phyloP scores from a whole-genome alignment of 495 filamentous ascomycete genomes.

The Penicillium parvum region DNA sequence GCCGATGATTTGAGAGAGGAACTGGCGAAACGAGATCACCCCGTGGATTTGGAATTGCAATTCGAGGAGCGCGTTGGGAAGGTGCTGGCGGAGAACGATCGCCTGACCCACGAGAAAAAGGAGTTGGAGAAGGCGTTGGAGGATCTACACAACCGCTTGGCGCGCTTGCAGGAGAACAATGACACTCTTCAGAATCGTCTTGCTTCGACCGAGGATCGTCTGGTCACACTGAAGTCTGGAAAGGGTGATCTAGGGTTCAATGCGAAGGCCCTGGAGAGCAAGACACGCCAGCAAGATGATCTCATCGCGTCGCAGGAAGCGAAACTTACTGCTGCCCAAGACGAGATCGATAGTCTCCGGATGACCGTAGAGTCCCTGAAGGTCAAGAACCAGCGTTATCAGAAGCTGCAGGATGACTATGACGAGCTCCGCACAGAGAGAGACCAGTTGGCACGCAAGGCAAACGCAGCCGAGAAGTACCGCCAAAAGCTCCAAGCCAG shows the following conservation, averaged over 20 bases:
- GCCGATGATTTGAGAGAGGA: conserved; percentile 38
- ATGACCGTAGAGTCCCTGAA: conserved; percentile 40
- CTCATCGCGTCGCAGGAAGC: conserved; percentile 55
- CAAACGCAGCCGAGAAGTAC: conserved; percentile 70
- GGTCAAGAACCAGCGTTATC: conserved; percentile 44
- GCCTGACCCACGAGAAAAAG: conserved; percentile 49
- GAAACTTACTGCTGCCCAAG: conserved; percentile 45
- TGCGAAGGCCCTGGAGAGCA: conserved; percentile 43
- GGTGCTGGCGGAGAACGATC: conserved; percentile 46
- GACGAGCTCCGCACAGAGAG: conserved; percentile 68
- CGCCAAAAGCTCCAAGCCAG: conserved; percentile 71
- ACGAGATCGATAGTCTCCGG: conserved; percentile 39
- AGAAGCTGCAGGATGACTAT: conserved; percentile 61
- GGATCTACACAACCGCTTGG: conserved; percentile 53
- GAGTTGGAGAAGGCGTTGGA: conserved; percentile 48
- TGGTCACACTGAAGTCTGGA: conserved; percentile 41
- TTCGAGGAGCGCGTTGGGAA: conserved; percentile 54
- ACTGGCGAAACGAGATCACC: conserved; percentile 27
- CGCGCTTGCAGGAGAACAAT: conserved; percentile 55
- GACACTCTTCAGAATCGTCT: conserved; percentile 46
- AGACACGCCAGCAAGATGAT: conserved; percentile 51
- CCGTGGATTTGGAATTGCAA: conserved; percentile 46
- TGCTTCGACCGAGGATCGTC: conserved; percentile 43
- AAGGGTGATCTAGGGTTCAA: conserved; percentile 43
- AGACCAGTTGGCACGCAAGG: conserved; percentile 71